Evolutionary conservation across 768 basidiomycete species (phyloP).

Genomic region (Termitomyces sp.): DNA sequence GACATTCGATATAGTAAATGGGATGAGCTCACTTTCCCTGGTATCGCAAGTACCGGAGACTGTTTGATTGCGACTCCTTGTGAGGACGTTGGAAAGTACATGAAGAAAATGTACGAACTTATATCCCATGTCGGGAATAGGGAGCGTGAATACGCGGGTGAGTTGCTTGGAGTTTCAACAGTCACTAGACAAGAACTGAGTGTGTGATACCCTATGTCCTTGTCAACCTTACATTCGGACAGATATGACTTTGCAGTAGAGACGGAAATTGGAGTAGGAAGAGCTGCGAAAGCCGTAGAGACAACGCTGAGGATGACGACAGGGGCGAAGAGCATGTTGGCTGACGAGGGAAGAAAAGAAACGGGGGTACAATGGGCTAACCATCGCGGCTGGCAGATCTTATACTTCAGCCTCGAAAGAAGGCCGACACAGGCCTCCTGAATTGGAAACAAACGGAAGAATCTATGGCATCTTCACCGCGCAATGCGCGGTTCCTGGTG

Average conservation of each 20-base stretch:
- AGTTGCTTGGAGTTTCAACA: slow-evolving; percentile 29
- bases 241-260: slow-evolving; percentile 33
- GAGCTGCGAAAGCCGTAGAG: slow-evolving; percentile 13
- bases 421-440: background rate
- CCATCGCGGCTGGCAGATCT: background rate
- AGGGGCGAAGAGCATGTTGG: slow-evolving; percentile 11
- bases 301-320: slow-evolving; percentile 14
- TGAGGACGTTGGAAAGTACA: background rate
- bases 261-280: slow-evolving; percentile 29
- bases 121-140: slow-evolving; percentile 47
- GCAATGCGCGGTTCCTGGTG: background rate
- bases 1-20: background rate
- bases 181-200: slow-evolving; percentile 21
- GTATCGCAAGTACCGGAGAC: slow-evolving; percentile 52
- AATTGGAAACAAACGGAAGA: background rate
- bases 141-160: slow-evolving; percentile 31
- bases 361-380: background rate
- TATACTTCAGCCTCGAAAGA: background rate
- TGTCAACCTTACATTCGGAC: slow-evolving; percentile 21
- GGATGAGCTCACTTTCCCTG: slow-evolving; percentile 40
- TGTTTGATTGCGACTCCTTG: slow-evolving; percentile 16
- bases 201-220: background rate
- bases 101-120: slow-evolving; percentile 26
- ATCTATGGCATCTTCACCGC: background rate
- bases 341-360: background rate